These are phyloP conservation scores for Volvariella volvacea DNA, from an alignment of 1,284 basidiomycete genomes.

Conservation along the genomic window DNA sequence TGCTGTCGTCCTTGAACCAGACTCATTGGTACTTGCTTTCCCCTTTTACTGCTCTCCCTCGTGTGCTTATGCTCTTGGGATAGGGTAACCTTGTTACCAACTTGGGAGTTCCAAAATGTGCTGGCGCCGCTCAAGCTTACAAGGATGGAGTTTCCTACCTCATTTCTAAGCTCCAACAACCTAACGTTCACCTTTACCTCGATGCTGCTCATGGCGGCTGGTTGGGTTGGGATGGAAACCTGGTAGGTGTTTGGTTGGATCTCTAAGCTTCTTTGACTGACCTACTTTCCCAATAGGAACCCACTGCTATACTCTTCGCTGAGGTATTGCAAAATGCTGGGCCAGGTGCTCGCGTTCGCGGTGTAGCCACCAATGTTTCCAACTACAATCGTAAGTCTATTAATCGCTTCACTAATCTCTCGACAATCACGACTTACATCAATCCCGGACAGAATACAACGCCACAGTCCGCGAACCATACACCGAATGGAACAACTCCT, in stretches of 20 bases:
- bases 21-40: slow-evolving; percentile 33
- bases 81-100: slow-evolving; percentile 33
- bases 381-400: slow-evolving; percentile 15
- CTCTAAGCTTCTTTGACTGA: too few relatives aligned
- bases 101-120: slow-evolving; percentile 35
- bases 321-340: slow-evolving; percentile 35
- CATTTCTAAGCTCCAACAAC: slow-evolving; percentile 32
- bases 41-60: slow-evolving; percentile 20
- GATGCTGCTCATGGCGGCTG: slow-evolving; percentile 47
- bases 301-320: slow-evolving; percentile 27
- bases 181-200: slow-evolving; percentile 37
- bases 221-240: slow-evolving; percentile 30
- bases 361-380: slow-evolving; percentile 27
- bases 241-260: slow-evolving; percentile 6
- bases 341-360: slow-evolving; percentile 33
- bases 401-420: slow-evolving; percentile 1
- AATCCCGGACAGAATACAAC: slow-evolving; percentile 10
- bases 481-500: slow-evolving; percentile 15
- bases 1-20: slow-evolving; percentile 40
- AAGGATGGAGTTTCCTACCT: slow-evolving; percentile 35
- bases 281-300: slow-evolving; percentile 10
- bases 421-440: neutral
- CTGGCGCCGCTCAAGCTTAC: slow-evolving; percentile 14
- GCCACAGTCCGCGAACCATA: slow-evolving; percentile 13
- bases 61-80: too few relatives aligned